Conservation (phyloP, 306 rosid genomes). For the Quercus parvula region DNA sequence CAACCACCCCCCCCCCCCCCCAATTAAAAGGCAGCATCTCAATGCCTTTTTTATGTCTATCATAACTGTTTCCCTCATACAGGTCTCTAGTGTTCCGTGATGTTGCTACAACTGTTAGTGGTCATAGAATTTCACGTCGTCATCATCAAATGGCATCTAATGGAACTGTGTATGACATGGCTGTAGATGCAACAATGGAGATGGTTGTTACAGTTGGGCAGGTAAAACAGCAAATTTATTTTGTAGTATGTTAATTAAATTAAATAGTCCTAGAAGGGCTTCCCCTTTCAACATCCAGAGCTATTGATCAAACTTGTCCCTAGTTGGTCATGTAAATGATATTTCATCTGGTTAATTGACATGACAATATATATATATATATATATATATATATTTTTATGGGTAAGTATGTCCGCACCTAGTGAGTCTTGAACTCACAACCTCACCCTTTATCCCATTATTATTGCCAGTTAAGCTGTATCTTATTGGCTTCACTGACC, state of each 20-base stretch:
- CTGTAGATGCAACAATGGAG: slow-evolving; percentile 50
- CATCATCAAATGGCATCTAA: slow-evolving; percentile 57
- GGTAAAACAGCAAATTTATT: slow-evolving; percentile 39
- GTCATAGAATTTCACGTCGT: slow-evolving; percentile 39
- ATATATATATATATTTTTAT: too few relatives aligned
- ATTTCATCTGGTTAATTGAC: not conserved
- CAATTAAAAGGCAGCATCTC: not conserved
- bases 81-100: slow-evolving; percentile 65
- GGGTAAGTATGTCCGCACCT: too few relatives aligned
- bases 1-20: too few relatives aligned
- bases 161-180: slow-evolving; percentile 77
- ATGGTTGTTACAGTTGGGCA: slow-evolving; percentile 71
- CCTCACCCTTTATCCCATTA: too few relatives aligned
- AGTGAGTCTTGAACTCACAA: too few relatives aligned
- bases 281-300: slow-evolving; percentile 15
- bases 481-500: not conserved
- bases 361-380: not conserved
- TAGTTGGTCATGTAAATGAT: not conserved
- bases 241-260: slow-evolving; percentile 7
- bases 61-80: not conserved
- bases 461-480: too few relatives aligned
- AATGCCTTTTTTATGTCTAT: not conserved
- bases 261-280: slow-evolving; percentile 20
- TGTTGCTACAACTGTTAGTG: slow-evolving; percentile 32
- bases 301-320: slow-evolving; percentile 15